These are phyloP conservation scores for Volvariella surrecta DNA, from an alignment of 1,284 basidiomycete genomes.

Conservation along the genomic window DNA sequence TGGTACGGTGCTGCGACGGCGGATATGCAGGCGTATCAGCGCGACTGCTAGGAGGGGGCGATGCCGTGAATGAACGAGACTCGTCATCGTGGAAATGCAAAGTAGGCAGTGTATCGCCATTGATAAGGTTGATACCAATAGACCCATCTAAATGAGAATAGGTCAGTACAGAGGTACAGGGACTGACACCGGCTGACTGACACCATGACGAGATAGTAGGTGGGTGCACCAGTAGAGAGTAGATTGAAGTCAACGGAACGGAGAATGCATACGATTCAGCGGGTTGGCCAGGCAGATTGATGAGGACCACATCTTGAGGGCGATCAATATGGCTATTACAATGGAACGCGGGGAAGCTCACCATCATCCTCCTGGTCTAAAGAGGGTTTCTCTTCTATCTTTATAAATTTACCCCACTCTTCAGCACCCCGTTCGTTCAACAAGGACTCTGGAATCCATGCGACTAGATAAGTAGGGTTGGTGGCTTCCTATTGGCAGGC, in stretches of 20 bases:
- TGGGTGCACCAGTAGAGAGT: conserved; percentile 82
- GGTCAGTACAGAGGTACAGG: conserved; percentile 5
- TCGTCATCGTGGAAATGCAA: conserved; percentile 97
- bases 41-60: conserved; percentile 29
- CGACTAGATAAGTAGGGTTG: conserved; percentile 68
- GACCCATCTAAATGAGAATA: conserved; percentile 49
- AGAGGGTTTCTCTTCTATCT: conserved; percentile 59
- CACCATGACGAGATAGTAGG: conserved; percentile 86
- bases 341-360: conserved; percentile 21
- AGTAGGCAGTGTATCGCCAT: conserved; percentile 83
- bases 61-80: conserved; percentile 67
- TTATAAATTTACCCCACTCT: conserved; percentile 83
- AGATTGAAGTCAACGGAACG: conserved; percentile 81
- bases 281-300: conserved; percentile 65
- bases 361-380: conserved; percentile 66
- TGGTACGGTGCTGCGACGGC: conserved; percentile 29
- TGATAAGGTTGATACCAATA: conserved; percentile 78
- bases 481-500: conserved; percentile 47
- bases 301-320: conserved; percentile 61
- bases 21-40: conserved; percentile 47
- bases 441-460: conserved; percentile 80
- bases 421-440: conserved; percentile 66
- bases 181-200: conserved; percentile 32
- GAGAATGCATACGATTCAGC: conserved; percentile 94
- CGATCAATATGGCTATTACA: conserved; percentile 1